Evolutionary conservation across 2,329 filamentous ascomycete species (phyloP).

Genomic region (Hypoxylon sp.): DNA sequence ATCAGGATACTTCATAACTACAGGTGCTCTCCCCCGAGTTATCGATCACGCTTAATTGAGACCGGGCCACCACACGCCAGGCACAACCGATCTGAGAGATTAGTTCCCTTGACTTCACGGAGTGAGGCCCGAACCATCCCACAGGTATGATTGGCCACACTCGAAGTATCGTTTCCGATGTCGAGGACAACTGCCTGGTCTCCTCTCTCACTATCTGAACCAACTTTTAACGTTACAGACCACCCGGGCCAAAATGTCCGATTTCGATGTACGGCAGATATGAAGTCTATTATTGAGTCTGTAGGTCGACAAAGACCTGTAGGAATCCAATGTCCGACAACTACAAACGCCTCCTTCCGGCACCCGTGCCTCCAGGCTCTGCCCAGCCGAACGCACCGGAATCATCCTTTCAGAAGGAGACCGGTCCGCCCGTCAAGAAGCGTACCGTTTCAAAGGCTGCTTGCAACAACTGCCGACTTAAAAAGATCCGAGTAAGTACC

Average conservation of each 20-base stretch:
- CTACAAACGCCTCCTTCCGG: constrained; percentile 45
- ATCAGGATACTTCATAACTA: constrained; percentile 15
- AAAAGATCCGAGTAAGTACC: constrained; percentile 42
- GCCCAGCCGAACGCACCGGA: constrained; percentile 32
- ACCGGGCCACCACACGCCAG: constrained; percentile 24
- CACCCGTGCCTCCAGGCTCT: constrained; percentile 38
- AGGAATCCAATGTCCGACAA: constrained; percentile 45
- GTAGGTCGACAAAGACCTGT: constrained; percentile 20
- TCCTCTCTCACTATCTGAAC: constrained; percentile 24
- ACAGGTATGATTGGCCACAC: constrained; percentile 43
- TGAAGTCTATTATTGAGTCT: constrained; percentile 39
- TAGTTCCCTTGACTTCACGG: constrained; percentile 38
- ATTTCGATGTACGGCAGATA: constrained; percentile 28
- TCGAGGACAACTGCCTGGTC: constrained; percentile 27
- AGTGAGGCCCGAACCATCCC: constrained; percentile 35
- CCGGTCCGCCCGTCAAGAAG: constrained; percentile 44
- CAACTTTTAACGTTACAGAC: constrained; percentile 34
- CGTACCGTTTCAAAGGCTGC: constrained; percentile 46
- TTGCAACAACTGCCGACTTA: constrained; percentile 44
- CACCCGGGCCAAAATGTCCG: constrained; percentile 34
- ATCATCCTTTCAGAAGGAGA: constrained; percentile 24
- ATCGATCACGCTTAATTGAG: constrained; percentile 35
- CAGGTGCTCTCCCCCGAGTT: constrained; percentile 18
- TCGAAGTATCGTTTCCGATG: constrained; percentile 34
- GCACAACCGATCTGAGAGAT: constrained; percentile 21